A percentile compares a stretch with the other conserved stretches of the same genome.
Evolutionary conservation across 192 early-diverging fungal genomes (phyloP).

Genomic region (Gaertneriomyces sp.): DNA sequence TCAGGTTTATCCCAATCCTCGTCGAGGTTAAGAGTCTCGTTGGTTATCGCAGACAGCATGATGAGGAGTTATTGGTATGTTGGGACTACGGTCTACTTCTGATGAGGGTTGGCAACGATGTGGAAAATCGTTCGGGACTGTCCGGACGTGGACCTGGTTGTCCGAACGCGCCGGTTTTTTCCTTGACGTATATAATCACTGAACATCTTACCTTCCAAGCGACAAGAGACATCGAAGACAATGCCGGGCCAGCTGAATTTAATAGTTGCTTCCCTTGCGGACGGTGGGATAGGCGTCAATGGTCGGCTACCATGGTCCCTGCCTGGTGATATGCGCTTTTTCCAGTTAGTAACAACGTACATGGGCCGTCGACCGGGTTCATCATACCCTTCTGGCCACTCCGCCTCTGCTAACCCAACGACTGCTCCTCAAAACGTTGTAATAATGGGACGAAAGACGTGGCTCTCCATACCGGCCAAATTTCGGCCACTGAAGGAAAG

Average conservation of each 20-base stretch:
- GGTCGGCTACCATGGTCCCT: conserved; percentile 83
- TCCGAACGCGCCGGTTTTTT: too few species aligned
- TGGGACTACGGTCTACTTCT: not conserved
- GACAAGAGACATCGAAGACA: too few species aligned
- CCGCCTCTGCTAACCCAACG: not conserved
- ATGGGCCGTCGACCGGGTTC: conserved; percentile 12
- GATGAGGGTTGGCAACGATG: not conserved
- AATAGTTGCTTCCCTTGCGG: conserved; percentile 73
- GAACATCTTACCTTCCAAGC: too few species aligned
- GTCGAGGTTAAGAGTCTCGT: not conserved
- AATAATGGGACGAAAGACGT: conserved; percentile 91
- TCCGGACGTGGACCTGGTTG: too few species aligned
- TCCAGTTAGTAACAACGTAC: conserved; percentile 62
- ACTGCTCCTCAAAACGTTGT: conserved; percentile 60
- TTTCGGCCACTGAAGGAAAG: conserved; percentile 75
- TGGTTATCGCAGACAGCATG: not conserved
- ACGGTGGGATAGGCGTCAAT: conserved; percentile 72
- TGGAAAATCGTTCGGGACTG: not conserved
- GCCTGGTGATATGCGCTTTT: conserved; percentile 79
- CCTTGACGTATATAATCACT: too few species aligned
- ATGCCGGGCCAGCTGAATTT: conserved; percentile 42
- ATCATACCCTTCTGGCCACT: conserved; percentile 6
- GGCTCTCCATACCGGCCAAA: conserved; percentile 84
- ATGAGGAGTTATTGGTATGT: not conserved
- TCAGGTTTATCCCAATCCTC: conserved; percentile 10